Percentiles rank a stretch among this genome's conserved stretches.
These are phyloP conservation scores for Ophiostoma tasmaniense DNA, from an alignment of 2,329 filamentous ascomycete genomes.

Conservation along the genomic window DNA sequence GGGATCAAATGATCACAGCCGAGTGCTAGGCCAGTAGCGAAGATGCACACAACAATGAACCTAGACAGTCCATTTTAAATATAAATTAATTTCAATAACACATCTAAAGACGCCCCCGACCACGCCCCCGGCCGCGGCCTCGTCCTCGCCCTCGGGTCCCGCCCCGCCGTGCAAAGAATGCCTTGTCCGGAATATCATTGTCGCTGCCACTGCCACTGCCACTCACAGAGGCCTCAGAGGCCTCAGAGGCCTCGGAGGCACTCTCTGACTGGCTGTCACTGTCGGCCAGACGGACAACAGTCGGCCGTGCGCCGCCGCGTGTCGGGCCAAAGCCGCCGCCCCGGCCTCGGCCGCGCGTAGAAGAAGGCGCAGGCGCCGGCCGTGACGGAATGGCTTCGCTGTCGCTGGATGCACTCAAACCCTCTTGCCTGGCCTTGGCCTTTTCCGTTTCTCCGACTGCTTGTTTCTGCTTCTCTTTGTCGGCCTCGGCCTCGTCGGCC, in stretches of 20 bases:
- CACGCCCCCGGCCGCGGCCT: slow-evolving; percentile 17
- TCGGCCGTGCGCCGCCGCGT: slow-evolving; percentile 21
- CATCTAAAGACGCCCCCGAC: background rate
- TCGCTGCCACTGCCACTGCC: background rate
- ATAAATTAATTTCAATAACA: too few relatives aligned
- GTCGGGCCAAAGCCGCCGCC: background rate
- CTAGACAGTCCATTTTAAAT: too few relatives aligned
- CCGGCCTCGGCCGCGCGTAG: background rate
- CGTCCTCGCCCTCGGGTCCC: slow-evolving; percentile 14
- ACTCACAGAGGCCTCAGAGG: too few relatives aligned
- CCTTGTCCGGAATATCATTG: background rate
- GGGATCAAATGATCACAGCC: background rate
- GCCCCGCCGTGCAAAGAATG: slow-evolving; percentile 17
- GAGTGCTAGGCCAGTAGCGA: too few relatives aligned
- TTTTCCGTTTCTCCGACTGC: background rate
- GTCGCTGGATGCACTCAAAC: background rate
- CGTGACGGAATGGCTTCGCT: background rate
- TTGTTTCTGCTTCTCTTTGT: background rate
- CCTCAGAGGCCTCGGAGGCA: too few relatives aligned
- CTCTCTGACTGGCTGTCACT: too few relatives aligned
- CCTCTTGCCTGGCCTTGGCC: background rate
- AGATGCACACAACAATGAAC: too few relatives aligned
- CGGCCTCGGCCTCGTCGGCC: background rate
- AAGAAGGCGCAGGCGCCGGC: background rate
- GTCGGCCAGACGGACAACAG: slow-evolving; percentile 28